These are phyloP conservation scores for Ophiostoma triangulosporum DNA, from an alignment of 2,329 filamentous ascomycete species.

Conservation along the genomic window DNA sequence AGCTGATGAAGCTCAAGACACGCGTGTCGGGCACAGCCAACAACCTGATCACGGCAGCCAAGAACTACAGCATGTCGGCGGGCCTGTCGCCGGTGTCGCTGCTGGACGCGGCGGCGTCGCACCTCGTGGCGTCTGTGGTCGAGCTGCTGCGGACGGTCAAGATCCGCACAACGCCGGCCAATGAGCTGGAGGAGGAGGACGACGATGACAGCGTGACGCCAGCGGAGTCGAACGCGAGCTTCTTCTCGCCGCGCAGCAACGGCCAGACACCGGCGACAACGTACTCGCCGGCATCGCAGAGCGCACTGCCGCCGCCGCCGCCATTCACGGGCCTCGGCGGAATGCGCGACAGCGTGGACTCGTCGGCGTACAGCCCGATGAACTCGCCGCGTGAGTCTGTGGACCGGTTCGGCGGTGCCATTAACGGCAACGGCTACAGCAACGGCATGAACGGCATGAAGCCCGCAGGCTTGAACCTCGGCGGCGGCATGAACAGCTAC, in stretches of 20 bases:
- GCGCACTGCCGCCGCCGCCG: conserved; percentile 35
- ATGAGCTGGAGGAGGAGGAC: conserved; percentile 66
- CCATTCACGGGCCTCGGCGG: conserved; percentile 45
- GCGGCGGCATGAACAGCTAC: conserved; percentile 23
- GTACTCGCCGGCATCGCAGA: conserved; percentile 22
- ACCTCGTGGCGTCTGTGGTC: conserved; percentile 73
- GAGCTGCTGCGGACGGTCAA: conserved; percentile 76
- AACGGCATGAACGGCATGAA: conserved; percentile 14
- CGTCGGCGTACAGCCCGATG: conserved; percentile 62
- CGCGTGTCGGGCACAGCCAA: conserved; percentile 89
- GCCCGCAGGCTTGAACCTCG: not conserved
- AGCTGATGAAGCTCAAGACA: conserved; percentile 58
- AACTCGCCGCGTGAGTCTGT: conserved; percentile 52
- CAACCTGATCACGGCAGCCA: conserved; percentile 86
- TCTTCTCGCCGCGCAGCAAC: conserved; percentile 47
- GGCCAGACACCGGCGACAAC: conserved; percentile 16
- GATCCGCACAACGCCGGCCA: conserved; percentile 60
- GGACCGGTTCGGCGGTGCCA: conserved; percentile 26
- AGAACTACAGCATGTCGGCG: conserved; percentile 71
- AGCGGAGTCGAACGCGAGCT: conserved; percentile 48
- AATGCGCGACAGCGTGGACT: conserved; percentile 48
- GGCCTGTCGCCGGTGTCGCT: conserved; percentile 88
- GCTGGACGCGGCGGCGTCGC: conserved; percentile 82
- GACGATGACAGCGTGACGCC: conserved; percentile 55
- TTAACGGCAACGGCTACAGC: not conserved